phyloP scores from a whole-genome alignment of 352 stramenopile genomes.

The Halophytophthora polymorphica region DNA sequence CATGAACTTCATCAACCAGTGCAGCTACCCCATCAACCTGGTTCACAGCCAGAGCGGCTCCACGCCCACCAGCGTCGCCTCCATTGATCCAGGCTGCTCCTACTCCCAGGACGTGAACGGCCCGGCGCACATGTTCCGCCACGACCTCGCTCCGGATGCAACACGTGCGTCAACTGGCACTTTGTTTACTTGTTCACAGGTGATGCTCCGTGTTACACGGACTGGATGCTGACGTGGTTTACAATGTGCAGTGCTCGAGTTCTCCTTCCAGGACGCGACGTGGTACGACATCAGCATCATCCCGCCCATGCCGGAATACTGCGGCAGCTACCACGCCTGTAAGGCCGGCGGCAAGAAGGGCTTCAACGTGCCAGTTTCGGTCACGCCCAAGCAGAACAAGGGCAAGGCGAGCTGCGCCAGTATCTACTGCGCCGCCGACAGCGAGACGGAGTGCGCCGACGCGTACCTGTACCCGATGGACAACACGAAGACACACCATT shows the following conservation, averaged over 20 bases:
- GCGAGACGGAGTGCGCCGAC: conserved; percentile 32
- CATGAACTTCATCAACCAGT: conserved; percentile 50
- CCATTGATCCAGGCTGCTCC: conserved; percentile 19
- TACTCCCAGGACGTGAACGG: conserved; percentile 19
- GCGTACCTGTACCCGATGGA: conserved; percentile 64
- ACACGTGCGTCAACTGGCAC: conserved; percentile 24
- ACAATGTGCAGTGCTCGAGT: conserved; percentile 27
- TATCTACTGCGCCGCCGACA: conserved; percentile 30
- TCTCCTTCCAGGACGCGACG: conserved; percentile 13
- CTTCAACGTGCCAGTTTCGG: conserved; percentile 56
- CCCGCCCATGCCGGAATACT: conserved; percentile 30
- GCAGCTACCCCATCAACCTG: conserved; percentile 28
- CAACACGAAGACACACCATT: conserved; percentile 68
- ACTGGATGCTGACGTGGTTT: neutral
- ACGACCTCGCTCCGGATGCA: conserved; percentile 28
- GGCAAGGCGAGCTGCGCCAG: conserved; percentile 26
- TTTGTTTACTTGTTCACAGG: neutral
- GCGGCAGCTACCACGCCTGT: conserved; percentile 34
- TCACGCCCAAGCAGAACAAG: conserved; percentile 29
- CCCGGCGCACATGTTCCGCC: conserved; percentile 49
- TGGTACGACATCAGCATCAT: conserved; percentile 73
- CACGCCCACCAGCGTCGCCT: conserved; percentile 8
- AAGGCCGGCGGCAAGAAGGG: conserved; percentile 32
- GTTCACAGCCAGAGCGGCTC: conserved; percentile 36
- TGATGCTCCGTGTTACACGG: neutral